Base-by-base conservation (phyloP, 2,329 filamentous ascomycete genomes). In the Ophiostoma himal-ulmi region DNA sequence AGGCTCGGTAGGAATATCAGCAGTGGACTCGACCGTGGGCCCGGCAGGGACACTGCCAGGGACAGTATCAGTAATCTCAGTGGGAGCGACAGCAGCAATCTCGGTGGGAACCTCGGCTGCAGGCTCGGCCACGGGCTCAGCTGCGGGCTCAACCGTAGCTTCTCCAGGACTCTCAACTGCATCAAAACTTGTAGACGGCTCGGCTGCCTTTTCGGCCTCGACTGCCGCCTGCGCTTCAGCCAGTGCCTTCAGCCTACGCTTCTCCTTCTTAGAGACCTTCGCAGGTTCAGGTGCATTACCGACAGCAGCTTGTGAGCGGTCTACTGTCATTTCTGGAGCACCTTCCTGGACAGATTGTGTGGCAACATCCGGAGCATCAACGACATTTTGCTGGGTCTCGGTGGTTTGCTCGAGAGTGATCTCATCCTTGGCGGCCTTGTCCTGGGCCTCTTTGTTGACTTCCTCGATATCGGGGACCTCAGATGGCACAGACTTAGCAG, bases 201-300 rank as follows among this genome's bases (percentile, higher is more conserved):
- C 57, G 7, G 26, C 11, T 62, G 57, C 11, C 57, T 62, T 14
- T 20, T 34, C 57, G 26, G 57, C 26, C 26, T 34, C 57, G 26
- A 26, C 5, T 17, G 57, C 22, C 5, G 26, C 57, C 26, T 62
- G 57, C 34, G 14, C 57, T 39, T 67, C 13, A 22, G 65, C 65
- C 26, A 44, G 37, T 17, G 65, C 65, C 65, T 67, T 67, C 5
- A 67, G n/a, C 39, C 65, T 26, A 13, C 65, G 65, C 39, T 39
- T 65, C 62, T 65, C 62, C 62, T 65, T 65, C 62, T 65, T 62
- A 17, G 57, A 62, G 13, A 62, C 26, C 57, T 62, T 62, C 57
- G 57, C 26, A 17, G 57, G 57, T 34, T 62, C 26, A 20, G 26
- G 26, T 62, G 57, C 26, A 34, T 20, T 34, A 7, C 17, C 14